Evolutionary conservation across 2,329 filamentous ascomycete genomes (phyloP).

Genomic region (Neocucurbitaria cava): DNA sequence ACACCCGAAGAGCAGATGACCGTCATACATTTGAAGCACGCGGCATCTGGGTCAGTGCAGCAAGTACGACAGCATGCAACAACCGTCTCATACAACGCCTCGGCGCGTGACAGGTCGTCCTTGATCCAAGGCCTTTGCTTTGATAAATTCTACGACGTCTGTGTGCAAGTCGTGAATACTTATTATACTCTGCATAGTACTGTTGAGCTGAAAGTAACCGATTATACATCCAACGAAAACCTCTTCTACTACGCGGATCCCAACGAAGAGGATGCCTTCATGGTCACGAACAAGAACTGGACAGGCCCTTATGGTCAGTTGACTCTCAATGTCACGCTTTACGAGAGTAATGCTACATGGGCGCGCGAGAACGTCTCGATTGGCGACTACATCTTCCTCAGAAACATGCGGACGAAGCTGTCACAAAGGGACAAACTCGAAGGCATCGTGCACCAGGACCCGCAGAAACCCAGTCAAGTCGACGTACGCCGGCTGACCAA

Average conservation of each 20-base stretch:
- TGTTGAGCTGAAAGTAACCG: slow-evolving; percentile 34
- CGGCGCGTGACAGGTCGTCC: slow-evolving; percentile 45
- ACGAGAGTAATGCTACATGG: slow-evolving; percentile 68
- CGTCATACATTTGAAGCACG: slow-evolving; percentile 32
- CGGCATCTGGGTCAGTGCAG: slow-evolving; percentile 18
- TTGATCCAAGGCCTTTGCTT: slow-evolving; percentile 69
- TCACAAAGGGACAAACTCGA: slow-evolving; percentile 66
- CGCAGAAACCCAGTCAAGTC: slow-evolving; percentile 59
- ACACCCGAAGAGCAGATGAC: slow-evolving; percentile 30
- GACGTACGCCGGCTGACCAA: slow-evolving; percentile 55
- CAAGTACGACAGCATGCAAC: slow-evolving; percentile 25
- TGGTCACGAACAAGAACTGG: slow-evolving; percentile 61
- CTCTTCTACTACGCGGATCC: slow-evolving; percentile 65
- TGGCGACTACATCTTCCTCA: slow-evolving; percentile 70
- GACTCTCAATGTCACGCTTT: slow-evolving; percentile 75
- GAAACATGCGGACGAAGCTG: slow-evolving; percentile 74
- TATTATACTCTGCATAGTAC: slow-evolving; percentile 51
- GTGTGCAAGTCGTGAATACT: slow-evolving; percentile 73
- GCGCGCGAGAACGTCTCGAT: slow-evolving; percentile 63
- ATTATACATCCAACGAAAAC: slow-evolving; percentile 57
- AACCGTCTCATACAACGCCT: slow-evolving; percentile 5
- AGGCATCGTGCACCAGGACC: slow-evolving; percentile 72
- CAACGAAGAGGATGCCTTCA: slow-evolving; percentile 24
- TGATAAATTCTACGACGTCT: slow-evolving; percentile 69
- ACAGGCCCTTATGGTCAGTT: slow-evolving; percentile 75